Base-by-base conservation (phyloP, 176 grass and related monocot species). In the Urochloa ruziziensis region DNA sequence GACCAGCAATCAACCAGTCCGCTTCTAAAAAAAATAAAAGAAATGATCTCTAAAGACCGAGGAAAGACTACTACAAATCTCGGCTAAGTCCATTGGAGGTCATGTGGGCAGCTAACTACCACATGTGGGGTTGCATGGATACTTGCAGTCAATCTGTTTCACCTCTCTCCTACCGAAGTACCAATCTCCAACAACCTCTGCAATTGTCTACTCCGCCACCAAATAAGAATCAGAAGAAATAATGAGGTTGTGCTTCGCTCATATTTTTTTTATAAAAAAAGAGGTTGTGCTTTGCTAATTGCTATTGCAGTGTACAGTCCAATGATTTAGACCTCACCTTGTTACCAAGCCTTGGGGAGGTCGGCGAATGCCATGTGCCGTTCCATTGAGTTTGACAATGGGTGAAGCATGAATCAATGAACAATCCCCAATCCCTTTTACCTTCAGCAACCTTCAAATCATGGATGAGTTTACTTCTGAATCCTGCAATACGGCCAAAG, bases 101-200 rank as follows among this genome's bases (percentile, higher is more conserved):
- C 11, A 40, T 40, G 18, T 19, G 18, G 19, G 35, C 29, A 48
- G 19, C 12, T 67, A n/a, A n/a, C n/a, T n/a, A n/a, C n/a, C n/a
- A n/a, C n/a, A n/a, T n/a, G n/a, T n/a, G n/a, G n/a, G n/a, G 70
- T 86, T 89, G 51, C 84, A 85, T 30, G 94, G 91, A 36, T 97
- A 94, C 56, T 88, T 43, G 68, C 87, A 72, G 56, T 91, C 89
- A 18, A 94, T 90, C 59, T 63, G 51, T 63, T 86, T 86, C 12
- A 75, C 49, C 29, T 34, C 43, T 17, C 59, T 78, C 70, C 91
- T 86, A 1, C 88, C 79, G 12, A 90, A 97, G 60, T 94, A 86
- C 94, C 94, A 97, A 66, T 94, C 94, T 39, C 91, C 94, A 56
- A 94, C 75, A 44, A 89, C 67, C 58, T 88, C 33, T 53, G 89